Evolutionary conservation across 805 yeast genomes (phyloP), one percentile per base, ranked within the genome.

Genomic region (Candida anglica): DNA sequence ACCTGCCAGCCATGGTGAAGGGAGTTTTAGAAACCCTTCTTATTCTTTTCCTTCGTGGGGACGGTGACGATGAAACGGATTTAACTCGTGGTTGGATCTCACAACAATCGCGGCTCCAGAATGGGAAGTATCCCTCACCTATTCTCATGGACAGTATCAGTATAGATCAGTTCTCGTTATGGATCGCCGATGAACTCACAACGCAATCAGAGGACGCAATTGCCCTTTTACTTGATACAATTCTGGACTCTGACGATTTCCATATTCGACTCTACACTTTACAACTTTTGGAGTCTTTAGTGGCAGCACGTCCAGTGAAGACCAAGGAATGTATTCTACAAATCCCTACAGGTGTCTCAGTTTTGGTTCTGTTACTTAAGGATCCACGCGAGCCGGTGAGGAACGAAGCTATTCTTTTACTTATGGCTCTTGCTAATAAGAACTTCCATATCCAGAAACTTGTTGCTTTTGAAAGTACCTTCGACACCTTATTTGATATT

Each of bases 141-240:
- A 60, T 79, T 14, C 62, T 78, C 18, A 60, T 74, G 56, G 77
- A 72, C 32, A 73, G 74, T 27, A 71, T 70, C 3, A 59, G 66
- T 4, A 75, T 78, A 9, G 98, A 89, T 53, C 95, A 87, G 49
- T 85, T 93, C 44, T 85, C 96, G 0, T 61, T 89, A 36, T 89
- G 97, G 95, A 85, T 93, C 20, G 87, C 98, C 0, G 98, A 93
- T 58, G 97, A 87, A 49, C 66, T 93, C 47, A 83, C 89, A 1
- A n/a, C n/a, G n/a, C 89, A 85, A 39, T 59, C 56, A 31, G 58
- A 48, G 13, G 57, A 49, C 18, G 42, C 54, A 14, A 39, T 66
- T 25, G 37, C 42, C 14, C 42, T 53, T 24, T 40, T 67, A 23
- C 41, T 66, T 26, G 56, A 59, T 15, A 76, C 80, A 17, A 53